Evolutionary conservation across 108 stramenopile genomes (phyloP).

Genomic region (Skeletonema marinoi): DNA sequence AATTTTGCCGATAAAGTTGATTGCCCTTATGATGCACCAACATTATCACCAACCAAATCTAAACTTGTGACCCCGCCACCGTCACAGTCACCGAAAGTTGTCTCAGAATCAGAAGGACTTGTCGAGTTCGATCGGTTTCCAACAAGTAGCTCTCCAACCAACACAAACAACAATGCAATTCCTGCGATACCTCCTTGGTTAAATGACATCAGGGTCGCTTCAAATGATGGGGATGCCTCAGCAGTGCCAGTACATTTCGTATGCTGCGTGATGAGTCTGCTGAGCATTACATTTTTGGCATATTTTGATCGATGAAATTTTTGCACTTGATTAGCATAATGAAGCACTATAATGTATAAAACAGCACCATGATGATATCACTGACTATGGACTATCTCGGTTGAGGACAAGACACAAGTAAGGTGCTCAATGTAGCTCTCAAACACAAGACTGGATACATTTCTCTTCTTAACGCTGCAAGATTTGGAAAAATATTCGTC

Average conservation of each 20-base stretch:
- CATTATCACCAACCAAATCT: slow-evolving; percentile 7
- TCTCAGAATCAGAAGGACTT: not conserved
- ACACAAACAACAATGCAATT: not conserved
- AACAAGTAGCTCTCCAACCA: not conserved
- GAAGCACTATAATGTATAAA: too few relatives aligned
- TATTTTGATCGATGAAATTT: too few relatives aligned
- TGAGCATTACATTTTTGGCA: not conserved
- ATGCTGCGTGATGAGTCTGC: not conserved
- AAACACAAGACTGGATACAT: too few relatives aligned
- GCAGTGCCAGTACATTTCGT: not conserved
- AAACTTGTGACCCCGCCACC: not conserved
- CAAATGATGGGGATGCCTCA: not conserved
- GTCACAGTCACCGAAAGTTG: not conserved
- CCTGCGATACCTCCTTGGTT: not conserved
- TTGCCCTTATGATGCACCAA: slow-evolving; percentile 5
- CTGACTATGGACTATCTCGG: too few relatives aligned
- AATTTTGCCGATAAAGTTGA: slow-evolving; percentile 25
- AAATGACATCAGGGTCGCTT: not conserved
- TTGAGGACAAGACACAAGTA: too few relatives aligned
- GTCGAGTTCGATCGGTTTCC: not conserved
- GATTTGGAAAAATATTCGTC: too few relatives aligned
- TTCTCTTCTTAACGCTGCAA: too few relatives aligned
- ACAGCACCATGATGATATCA: too few relatives aligned
- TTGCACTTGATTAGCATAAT: too few relatives aligned
- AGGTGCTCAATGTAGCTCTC: too few relatives aligned